These are phyloP conservation scores for Berberis vulgaris DNA, from an alignment of 164 flowering plant species.

Conservation along the genomic window DNA sequence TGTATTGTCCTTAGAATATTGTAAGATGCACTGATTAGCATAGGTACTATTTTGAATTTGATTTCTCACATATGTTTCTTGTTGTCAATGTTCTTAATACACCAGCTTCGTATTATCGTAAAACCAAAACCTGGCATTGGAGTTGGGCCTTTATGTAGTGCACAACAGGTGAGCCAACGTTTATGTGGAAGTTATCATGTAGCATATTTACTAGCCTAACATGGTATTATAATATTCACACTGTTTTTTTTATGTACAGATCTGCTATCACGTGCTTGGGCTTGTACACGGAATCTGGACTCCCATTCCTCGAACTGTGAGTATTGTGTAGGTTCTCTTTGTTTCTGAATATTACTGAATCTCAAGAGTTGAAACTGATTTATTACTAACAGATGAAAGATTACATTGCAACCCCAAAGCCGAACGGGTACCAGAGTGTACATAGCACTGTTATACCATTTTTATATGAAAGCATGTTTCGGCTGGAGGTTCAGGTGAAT, in stretches of 20 bases:
- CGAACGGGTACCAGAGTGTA: conserved; percentile 97
- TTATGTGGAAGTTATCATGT: neutral
- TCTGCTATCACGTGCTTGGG: conserved; percentile 96
- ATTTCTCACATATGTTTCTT: conserved; percentile 1
- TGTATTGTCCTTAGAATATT: conserved; percentile 5
- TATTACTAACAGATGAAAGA: conserved; percentile 70
- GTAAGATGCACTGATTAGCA: neutral
- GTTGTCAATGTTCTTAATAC: conserved; percentile 7
- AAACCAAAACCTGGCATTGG: conserved; percentile 75
- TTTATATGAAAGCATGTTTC: conserved; percentile 93
- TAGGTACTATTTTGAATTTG: neutral
- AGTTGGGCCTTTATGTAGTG: conserved; percentile 78
- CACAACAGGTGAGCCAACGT: conserved; percentile 61
- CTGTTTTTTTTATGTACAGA: conserved; percentile 35
- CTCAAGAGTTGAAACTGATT: neutral
- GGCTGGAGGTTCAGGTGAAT: conserved; percentile 90
- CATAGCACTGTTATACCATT: conserved; percentile 95
- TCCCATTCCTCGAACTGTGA: conserved; percentile 83
- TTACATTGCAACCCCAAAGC: conserved; percentile 95
- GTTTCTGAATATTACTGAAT: neutral
- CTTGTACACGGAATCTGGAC: conserved; percentile 98
- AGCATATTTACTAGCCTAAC: neutral
- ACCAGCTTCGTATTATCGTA: conserved; percentile 80
- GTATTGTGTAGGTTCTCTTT: conserved; percentile 19
- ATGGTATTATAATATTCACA: conserved; percentile 2